phyloP scores from a whole-genome alignment of 257 asterid species.

The Scutellaria barbata region DNA sequence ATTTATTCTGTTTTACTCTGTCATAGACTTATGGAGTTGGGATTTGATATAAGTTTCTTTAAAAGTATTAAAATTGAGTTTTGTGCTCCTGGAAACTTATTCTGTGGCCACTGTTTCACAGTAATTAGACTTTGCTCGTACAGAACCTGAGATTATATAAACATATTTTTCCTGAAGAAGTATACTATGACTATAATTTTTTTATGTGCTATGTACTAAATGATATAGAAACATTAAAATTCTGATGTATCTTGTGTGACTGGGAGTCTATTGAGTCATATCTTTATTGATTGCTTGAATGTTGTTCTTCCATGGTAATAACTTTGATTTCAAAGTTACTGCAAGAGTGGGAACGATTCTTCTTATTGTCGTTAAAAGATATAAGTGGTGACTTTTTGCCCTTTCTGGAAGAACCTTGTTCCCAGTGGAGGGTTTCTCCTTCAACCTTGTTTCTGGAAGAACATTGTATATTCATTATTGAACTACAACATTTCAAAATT shows the following conservation, averaged over 20 bases:
- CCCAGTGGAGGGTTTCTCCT: not conserved
- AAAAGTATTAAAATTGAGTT: slow-evolving; percentile 8
- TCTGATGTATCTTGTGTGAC: slow-evolving; percentile 3
- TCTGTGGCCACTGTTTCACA: slow-evolving; percentile 9
- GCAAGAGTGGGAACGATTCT: not conserved
- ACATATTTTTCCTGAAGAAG: not conserved
- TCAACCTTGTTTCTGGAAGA: not conserved
- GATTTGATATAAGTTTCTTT: slow-evolving; percentile 2
- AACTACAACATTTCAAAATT: no score
- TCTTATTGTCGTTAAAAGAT: not conserved
- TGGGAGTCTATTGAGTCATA: not conserved
- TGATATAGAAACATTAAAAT: not conserved
- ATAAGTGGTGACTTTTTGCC: not conserved
- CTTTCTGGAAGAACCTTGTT: not conserved
- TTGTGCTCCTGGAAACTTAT: not conserved
- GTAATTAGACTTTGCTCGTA: not conserved
- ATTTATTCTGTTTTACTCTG: not conserved
- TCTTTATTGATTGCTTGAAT: not conserved
- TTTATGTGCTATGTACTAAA: not conserved
- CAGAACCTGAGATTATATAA: not conserved
- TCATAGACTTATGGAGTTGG: not conserved
- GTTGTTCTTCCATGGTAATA: not conserved
- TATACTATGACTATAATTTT: not conserved
- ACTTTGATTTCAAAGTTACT: not conserved
- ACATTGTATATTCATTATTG: no score